Base-by-base conservation (phyloP, 176 grass and related monocot species). In the Zoysia pacifica region DNA sequence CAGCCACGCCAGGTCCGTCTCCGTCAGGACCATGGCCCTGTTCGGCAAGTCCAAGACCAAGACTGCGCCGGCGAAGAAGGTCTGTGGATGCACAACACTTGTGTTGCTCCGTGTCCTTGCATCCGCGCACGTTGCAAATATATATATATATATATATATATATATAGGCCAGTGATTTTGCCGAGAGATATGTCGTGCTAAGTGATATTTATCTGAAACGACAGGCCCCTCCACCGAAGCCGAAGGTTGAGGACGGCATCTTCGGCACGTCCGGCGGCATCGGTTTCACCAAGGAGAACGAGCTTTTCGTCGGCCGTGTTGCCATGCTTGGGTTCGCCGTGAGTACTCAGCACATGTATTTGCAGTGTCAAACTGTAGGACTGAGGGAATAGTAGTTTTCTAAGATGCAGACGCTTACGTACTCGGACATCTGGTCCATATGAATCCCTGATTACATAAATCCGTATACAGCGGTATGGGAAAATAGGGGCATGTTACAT, bases 201-300 rank as follows among this genome's bases (percentile, higher is more conserved):
- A 61, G n/a, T 4, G 58, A 61, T n/a, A 61, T 61, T n/a, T 28
- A 28, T 61, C 58, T 61, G 58, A 19, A 61, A 62, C 59, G 37
- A 2, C 50, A 80, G 77, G 65, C 19, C 14, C 0, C 77, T 58
- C 51, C 65, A 54, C 53, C 84, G 35, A 95, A 92, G 82, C 1
- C 43, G 0, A 89, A 90, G 86, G 89, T 94, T 1, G 97, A 99
- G 82, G 90, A 93, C 72, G 97, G 97, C 9, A 82, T 99, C 75
- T 99, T 99, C 48, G 97, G 97, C 28, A 99, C 97, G 40, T 99
- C 97, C 42, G 97, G 97, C 4, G 97, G 97, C 39, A 99, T 99
- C 73, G 97, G 97, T 15, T 99, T 99, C 86, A 99, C 97, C 71
- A 99, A 99, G 81, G 85, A 99, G 90, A 99, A 99, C 77, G 97